These are phyloP conservation scores for Globisporangium recalcitrans DNA, from an alignment of 352 stramenopile genomes.

Conservation along the genomic window DNA sequence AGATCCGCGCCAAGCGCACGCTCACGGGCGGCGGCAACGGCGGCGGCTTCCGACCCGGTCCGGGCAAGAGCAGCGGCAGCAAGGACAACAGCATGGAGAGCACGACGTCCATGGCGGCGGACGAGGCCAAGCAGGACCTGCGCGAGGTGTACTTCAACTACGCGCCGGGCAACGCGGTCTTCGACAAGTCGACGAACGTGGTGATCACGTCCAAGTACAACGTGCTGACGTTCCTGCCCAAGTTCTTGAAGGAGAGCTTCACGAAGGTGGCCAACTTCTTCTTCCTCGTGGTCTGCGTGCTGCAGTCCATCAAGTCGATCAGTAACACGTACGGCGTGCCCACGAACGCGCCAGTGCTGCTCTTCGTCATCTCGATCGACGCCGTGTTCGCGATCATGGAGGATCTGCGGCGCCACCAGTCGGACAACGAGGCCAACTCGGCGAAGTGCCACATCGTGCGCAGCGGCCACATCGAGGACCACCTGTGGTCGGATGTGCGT, in stretches of 20 bases:
- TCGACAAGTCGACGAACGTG: conserved; percentile 73
- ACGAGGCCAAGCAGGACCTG: conserved; percentile 22
- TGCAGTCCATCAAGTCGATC: conserved; percentile 84
- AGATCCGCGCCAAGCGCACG: conserved; percentile 14
- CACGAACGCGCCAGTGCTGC: conserved; percentile 72
- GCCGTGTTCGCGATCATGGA: conserved; percentile 88
- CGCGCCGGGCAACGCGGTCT: conserved; percentile 48
- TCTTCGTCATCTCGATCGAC: conserved; percentile 90
- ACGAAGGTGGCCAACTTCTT: conserved; percentile 91
- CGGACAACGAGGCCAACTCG: conserved; percentile 81
- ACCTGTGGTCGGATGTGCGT: conserved; percentile 75
- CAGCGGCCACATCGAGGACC: conserved; percentile 67
- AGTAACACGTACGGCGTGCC: conserved; percentile 77
- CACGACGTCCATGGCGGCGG: conserved; percentile 9
- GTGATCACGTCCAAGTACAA: conserved; percentile 91
- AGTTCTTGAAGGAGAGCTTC: conserved; percentile 87
- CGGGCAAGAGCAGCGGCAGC: conserved; percentile 1
- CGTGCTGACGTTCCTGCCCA: conserved; percentile 79
- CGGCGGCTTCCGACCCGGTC: conserved; percentile 6
- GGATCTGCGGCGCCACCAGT: conserved; percentile 68
- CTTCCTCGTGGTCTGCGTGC: conserved; percentile 88
- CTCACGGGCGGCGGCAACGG: conserved; percentile 15
- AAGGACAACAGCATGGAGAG: background rate
- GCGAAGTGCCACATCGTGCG: conserved; percentile 63
- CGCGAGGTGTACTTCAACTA: conserved; percentile 79